These are phyloP conservation scores for Pythium phragmiticola DNA, from an alignment of 352 stramenopile species.

Conservation along the genomic window DNA sequence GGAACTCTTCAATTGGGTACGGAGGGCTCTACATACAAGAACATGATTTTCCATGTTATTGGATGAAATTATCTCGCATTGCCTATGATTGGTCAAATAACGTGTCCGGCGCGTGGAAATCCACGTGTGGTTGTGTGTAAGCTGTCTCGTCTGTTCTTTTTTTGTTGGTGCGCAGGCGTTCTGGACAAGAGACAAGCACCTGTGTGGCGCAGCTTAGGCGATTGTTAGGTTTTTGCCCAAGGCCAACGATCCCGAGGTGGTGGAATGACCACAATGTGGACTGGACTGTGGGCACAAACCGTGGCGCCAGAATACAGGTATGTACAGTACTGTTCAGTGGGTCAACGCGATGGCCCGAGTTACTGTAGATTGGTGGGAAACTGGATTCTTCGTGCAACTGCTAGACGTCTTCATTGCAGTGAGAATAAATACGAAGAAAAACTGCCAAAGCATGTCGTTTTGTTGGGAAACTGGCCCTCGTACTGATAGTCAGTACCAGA, in stretches of 20 bases:
- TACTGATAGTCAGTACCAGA: neutral
- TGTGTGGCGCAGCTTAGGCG: no score
- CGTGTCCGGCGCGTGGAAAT: neutral
- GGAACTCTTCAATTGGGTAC: neutral
- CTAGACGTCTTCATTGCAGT: neutral
- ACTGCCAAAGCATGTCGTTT: neutral
- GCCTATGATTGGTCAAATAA: slow-evolving; percentile 11
- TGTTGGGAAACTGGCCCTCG: slow-evolving; percentile 1
- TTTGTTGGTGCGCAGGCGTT: slow-evolving; percentile 20
- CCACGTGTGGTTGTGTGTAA: slow-evolving; percentile 4
- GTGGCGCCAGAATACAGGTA: slow-evolving; percentile 11
- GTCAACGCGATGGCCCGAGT: slow-evolving; percentile 2
- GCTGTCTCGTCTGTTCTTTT: slow-evolving; percentile 21
- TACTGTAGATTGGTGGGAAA: neutral
- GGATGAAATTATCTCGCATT: neutral
- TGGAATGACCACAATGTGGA: slow-evolving; percentile 7
- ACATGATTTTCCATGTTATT: slow-evolving; percentile 3
- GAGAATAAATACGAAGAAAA: neutral
- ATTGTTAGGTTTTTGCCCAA: no score
- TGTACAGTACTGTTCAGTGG: neutral
- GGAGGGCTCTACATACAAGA: neutral
- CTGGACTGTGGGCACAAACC: neutral
- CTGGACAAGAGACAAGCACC: neutral
- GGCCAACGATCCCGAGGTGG: neutral
- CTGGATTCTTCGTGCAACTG: no score